phyloP scores from a whole-genome alignment of 2,329 filamentous ascomycete genomes.

The Apiospora pterosperma region DNA sequence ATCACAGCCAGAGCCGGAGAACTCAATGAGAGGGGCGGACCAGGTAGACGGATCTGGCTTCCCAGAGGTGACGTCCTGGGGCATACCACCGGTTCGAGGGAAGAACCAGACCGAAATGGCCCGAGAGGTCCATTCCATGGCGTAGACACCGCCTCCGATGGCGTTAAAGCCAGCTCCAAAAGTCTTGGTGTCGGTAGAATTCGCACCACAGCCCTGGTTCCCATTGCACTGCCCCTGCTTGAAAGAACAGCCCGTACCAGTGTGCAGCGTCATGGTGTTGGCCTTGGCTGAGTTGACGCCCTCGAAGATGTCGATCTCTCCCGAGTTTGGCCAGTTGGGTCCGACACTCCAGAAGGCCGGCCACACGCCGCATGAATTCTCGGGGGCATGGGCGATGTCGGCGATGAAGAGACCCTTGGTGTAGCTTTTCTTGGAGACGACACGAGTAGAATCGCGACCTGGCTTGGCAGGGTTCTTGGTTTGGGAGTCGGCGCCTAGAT shows the following conservation, averaged over 20 bases:
- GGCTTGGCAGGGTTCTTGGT: conserved; percentile 46
- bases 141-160: conserved; percentile 67
- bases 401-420: conserved; percentile 67
- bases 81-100: conserved; percentile 56
- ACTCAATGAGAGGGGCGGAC: conserved; percentile 66
- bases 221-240: conserved; percentile 56
- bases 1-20: conserved; percentile 65
- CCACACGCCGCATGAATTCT: conserved; percentile 65
- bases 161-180: conserved; percentile 72
- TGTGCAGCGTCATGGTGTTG: conserved; percentile 68
- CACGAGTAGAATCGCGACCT: conserved; percentile 68
- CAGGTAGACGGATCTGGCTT: conserved; percentile 65
- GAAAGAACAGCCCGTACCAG: conserved; percentile 53
- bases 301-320: conserved; percentile 81
- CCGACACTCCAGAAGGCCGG: conserved; percentile 71
- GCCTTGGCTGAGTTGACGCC: conserved; percentile 62
- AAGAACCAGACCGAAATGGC: conserved; percentile 83
- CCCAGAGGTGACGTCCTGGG: conserved; percentile 56
- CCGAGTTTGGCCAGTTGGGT: conserved; percentile 63
- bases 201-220: conserved; percentile 58
- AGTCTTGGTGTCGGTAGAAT: conserved; percentile 46
- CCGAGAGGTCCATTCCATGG: conserved; percentile 70
- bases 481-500: conserved; percentile 66
- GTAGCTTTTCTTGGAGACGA: conserved; percentile 65
- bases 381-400: conserved; percentile 75